Evolutionary conservation across 2,329 filamentous ascomycete genomes (phyloP), one percentile per base, ranked within the genome.

Genomic region (Biscogniauxia marginata): DNA sequence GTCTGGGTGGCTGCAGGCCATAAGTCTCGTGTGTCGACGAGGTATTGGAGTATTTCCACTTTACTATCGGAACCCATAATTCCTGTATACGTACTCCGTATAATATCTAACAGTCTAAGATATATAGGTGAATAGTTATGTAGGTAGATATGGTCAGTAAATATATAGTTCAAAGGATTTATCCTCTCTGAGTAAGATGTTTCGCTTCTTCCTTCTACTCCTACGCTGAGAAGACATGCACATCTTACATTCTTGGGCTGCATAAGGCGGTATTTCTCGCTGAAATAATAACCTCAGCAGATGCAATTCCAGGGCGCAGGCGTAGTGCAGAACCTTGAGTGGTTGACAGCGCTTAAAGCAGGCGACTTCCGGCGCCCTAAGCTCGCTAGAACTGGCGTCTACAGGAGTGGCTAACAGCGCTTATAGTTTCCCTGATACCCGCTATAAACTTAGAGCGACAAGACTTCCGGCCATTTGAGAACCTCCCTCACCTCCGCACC

Each of bases 11-110:
- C 81, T 53, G 72, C 72, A n/a, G 82, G 78, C 81, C 83, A 88
- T 51, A 86, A 74, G 3, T 70, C 62, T 39, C 84, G 76, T 3
- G 85, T 87, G 71, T 88, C 84, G 39, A 88, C 72, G 54, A 85
- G 73, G 82, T 84, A 87, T 72, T 85, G 83, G 57, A 85, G 74
- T 50, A 86, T 72, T 48, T 73, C 67, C 1, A 75, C 71, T 23
- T 66, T 62, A 39, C n/a, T 39, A 45, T 55, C 58, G 49, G 67
- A 64, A 53, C 61, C 60, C 68, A 71, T 70, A 16, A n/a, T 53
- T 53, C 39, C 25, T 19, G 45, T 21, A 39, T 39, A 39, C 13
- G 13, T 25, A 16, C 30, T 39, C 30, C 3, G 30, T 11, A 39
- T 39, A n/a, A 30, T 30, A 11, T 9, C 25, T 30, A 39, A n/a